These are phyloP conservation scores for Cladosporium colombiae DNA, from an alignment of 2,329 filamentous ascomycete genomes.

Conservation along the genomic window DNA sequence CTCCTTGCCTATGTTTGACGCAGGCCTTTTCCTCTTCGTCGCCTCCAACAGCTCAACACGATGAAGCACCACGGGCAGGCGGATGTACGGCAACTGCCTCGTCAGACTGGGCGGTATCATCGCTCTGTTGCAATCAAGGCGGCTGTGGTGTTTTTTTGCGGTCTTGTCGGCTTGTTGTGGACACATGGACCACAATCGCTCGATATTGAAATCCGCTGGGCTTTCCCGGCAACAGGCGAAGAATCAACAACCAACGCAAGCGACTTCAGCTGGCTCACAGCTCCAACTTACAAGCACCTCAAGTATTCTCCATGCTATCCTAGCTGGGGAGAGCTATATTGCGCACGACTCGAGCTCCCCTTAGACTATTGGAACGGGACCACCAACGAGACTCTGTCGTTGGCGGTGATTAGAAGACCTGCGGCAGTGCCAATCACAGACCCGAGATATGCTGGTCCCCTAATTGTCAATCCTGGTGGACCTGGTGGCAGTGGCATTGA, in stretches of 20 bases:
- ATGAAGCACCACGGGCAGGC: background rate
- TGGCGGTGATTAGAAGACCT: conserved; percentile 51
- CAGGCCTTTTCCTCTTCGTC: background rate
- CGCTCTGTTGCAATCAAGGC: background rate
- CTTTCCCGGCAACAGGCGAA: background rate
- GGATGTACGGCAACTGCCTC: background rate
- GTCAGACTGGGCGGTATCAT: background rate
- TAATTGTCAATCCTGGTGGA: conserved; percentile 48
- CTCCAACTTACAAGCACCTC: conserved; percentile 19
- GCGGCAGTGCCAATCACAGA: conserved; percentile 46
- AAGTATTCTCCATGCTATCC: conserved; percentile 41
- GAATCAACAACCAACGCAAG: background rate
- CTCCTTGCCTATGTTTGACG: background rate
- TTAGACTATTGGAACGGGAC: conserved; percentile 47
- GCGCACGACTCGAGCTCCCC: conserved; percentile 52
- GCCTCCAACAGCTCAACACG: background rate
- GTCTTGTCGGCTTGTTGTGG: background rate
- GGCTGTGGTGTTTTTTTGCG: background rate
- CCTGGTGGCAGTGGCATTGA: conserved; percentile 45
- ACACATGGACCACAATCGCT: background rate
- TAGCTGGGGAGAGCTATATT: conserved; percentile 42
- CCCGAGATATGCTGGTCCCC: conserved; percentile 42
- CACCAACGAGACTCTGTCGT: conserved; percentile 38
- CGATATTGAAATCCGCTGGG: background rate
- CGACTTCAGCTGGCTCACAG: conserved; percentile 24